phyloP scores from a whole-genome alignment of 2,329 filamentous ascomycete genomes.

The Diaporthe sp. region DNA sequence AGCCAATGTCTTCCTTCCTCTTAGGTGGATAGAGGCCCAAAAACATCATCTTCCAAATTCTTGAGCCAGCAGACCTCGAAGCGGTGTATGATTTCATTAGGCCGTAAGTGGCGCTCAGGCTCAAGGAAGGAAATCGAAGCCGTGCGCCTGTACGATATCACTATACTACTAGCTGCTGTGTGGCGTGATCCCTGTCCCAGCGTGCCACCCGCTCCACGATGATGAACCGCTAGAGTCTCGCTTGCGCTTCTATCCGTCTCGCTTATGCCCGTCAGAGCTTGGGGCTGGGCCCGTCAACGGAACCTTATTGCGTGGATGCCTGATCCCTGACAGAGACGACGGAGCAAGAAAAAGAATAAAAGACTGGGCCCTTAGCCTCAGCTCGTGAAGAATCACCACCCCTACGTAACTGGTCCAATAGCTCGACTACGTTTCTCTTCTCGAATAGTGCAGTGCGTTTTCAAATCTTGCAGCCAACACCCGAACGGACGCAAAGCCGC shows the following conservation, averaged over 20 bases:
- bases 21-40: not conserved
- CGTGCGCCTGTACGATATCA: not conserved
- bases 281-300: not conserved
- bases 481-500: not conserved
- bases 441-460: not conserved
- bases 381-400: not conserved
- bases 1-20: not conserved
- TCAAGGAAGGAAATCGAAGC: not conserved
- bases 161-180: not conserved
- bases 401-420: not conserved
- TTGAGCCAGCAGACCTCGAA: no score
- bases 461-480: not conserved
- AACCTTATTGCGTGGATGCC: conserved; percentile 28
- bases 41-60: not conserved
- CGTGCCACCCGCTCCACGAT: not conserved
- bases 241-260: conserved; percentile 33
- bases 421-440: not conserved
- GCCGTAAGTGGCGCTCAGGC: not conserved
- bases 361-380: not conserved
- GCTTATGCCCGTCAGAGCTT: conserved; percentile 31
- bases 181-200: conserved; percentile 8
- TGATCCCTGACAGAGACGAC: conserved; percentile 29
- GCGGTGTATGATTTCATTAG: not conserved
- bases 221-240: conserved; percentile 28
- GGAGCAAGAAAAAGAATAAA: not conserved